Conservation (phyloP, 2,329 filamentous ascomycete species). For the Zalaria sp. region DNA sequence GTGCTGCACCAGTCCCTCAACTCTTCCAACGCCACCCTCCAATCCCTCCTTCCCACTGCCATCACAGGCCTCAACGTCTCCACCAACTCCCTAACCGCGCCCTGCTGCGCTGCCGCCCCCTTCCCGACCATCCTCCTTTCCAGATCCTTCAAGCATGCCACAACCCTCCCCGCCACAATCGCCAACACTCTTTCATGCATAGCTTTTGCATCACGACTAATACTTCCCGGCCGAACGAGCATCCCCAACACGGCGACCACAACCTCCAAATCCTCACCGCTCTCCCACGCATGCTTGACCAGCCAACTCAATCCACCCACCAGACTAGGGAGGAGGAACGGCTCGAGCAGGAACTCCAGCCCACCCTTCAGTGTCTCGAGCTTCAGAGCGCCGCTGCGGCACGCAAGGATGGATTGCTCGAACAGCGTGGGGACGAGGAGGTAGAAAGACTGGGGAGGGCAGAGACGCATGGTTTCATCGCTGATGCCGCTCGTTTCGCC, state of each 20-base stretch:
- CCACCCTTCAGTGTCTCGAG: slow-evolving; percentile 61
- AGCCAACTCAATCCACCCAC: slow-evolving; percentile 62
- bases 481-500: slow-evolving; percentile 49
- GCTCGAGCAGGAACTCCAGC: slow-evolving; percentile 67
- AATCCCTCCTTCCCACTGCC: too few species aligned
- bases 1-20: slow-evolving; percentile 50
- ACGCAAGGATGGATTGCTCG: slow-evolving; percentile 58
- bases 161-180: slow-evolving; percentile 55
- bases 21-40: too few species aligned
- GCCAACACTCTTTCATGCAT: slow-evolving; percentile 61
- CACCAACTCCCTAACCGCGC: too few species aligned
- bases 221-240: slow-evolving; percentile 54
- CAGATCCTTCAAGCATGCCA: slow-evolving; percentile 51
- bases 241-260: slow-evolving; percentile 60
- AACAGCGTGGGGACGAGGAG: slow-evolving; percentile 64
- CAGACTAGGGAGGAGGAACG: slow-evolving; percentile 65
- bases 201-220: slow-evolving; percentile 54
- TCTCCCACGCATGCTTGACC: slow-evolving; percentile 53
- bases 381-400: slow-evolving; percentile 48
- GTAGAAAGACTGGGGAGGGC: slow-evolving; percentile 72
- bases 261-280: slow-evolving; percentile 48
- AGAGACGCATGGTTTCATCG: slow-evolving; percentile 70
- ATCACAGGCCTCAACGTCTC: too few species aligned
- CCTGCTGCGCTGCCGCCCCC: too few species aligned
- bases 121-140: too few species aligned